Evolutionary conservation across 2,329 filamentous ascomycete genomes (phyloP), one percentile per base, ranked within the genome.

Genomic region (Fusarium metavorans): DNA sequence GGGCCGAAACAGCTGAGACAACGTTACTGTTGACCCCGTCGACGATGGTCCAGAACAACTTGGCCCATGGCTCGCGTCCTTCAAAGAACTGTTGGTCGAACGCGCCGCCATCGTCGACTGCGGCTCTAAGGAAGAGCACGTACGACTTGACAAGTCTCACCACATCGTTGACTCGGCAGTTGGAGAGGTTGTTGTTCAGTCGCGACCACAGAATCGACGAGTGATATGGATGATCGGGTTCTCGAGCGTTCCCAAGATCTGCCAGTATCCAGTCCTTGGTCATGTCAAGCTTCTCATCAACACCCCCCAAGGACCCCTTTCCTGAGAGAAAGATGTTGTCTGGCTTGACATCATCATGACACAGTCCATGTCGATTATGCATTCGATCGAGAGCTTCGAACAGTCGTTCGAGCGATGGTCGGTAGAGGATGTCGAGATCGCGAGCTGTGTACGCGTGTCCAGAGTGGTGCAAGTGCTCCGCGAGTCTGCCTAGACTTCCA

Each of bases 311-410:
- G 5, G 58, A 18, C 27, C 48, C 35, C 57, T 34, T 34, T 4
- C 68, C 70, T 1, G 70, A 69, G 14, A 81, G 68, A 58, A 82
- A 80, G 57, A 83, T 78, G 41, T 82, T 82, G 61, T 79, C 80
- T 9, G 76, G 68, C 67, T 82, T 82, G 59, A 83, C 68, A 50
- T 83, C 81, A 52, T 82, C 81, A 64, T 82, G 80, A 43, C 81
- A 82, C 3, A 82, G 75, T 7, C 72, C 54, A 18, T 77, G 65
- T 2, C 71, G 25, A 11, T 27, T 52, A 69, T 82, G 81, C 54
- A 82, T 78, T 23, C 54, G 39, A 32, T 71, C 69, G n/a, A 82
- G 73, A 1, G 74, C 76, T 4, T 66, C 64, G 11, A 83, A 73
- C 9, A 83, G 69, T 5, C 72, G 64, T 32, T 82, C 72, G 39